phyloP scores from a whole-genome alignment of 306 rosid species.

The Quercus agrifolia region DNA sequence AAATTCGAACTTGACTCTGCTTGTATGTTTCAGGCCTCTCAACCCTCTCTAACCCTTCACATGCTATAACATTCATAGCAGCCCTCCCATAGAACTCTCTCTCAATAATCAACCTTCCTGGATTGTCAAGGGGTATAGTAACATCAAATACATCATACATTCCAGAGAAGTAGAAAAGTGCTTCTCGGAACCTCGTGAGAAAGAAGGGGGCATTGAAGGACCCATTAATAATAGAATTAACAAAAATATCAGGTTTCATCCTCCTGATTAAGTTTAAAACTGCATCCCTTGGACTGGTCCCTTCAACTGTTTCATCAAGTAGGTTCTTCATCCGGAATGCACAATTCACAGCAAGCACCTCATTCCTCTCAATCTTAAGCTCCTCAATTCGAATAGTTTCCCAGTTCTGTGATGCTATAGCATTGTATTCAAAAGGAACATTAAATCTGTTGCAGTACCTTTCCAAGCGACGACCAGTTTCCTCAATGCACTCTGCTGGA shows the following conservation, averaged over 20 bases:
- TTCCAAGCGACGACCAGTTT: constrained; percentile 66
- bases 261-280: neutral
- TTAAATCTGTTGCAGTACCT: constrained; percentile 41
- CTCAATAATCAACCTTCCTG: neutral
- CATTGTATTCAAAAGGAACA: constrained; percentile 68
- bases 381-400: neutral
- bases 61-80: neutral
- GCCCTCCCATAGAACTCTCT: neutral
- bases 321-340: neutral
- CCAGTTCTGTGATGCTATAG: neutral
- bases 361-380: neutral
- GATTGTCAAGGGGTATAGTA: neutral
- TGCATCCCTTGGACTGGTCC: neutral
- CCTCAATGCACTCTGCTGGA: constrained; percentile 61
- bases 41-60: neutral
- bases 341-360: neutral
- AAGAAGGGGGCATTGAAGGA: neutral
- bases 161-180: neutral
- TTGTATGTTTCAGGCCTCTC: neutral
- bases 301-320: neutral
- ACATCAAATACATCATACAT: neutral
- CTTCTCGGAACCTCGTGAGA: neutral
- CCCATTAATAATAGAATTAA: neutral
- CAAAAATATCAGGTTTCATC: neutral
- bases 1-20: neutral